These are phyloP conservation scores for Plantago rigida DNA, from an alignment of 305 asterid genomes.

Conservation along the genomic window DNA sequence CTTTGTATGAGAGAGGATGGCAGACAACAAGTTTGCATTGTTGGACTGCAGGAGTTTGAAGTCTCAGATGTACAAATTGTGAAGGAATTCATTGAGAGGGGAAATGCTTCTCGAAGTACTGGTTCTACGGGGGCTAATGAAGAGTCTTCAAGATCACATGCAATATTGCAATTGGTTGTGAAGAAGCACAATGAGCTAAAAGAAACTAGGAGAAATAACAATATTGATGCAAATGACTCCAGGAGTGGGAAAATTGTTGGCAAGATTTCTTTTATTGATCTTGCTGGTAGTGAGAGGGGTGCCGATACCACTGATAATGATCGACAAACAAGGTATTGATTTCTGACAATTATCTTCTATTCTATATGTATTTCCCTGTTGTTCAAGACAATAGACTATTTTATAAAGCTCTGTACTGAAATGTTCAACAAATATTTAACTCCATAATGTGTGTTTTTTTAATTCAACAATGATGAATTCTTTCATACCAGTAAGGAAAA, in stretches of 20 bases:
- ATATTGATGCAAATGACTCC: slow-evolving; percentile 66
- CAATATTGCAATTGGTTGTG: slow-evolving; percentile 81
- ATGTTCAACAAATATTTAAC: too few relatives aligned
- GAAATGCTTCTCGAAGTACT: slow-evolving; percentile 91
- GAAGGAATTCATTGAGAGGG: slow-evolving; percentile 89
- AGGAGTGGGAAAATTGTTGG: slow-evolving; percentile 53
- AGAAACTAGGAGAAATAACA: slow-evolving; percentile 58
- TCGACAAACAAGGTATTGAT: slow-evolving; percentile 58
- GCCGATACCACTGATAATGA: slow-evolving; percentile 99
- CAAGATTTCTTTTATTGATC: slow-evolving; percentile 64
- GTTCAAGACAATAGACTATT: too few relatives aligned
- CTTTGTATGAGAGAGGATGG: slow-evolving; percentile 98
- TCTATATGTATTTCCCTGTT: not conserved
- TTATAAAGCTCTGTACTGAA: too few relatives aligned
- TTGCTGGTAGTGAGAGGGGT: slow-evolving; percentile 99
- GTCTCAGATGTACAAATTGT: slow-evolving; percentile 92
- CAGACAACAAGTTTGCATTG: slow-evolving; percentile 95
- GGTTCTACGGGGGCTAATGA: slow-evolving; percentile 98
- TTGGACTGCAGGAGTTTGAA: slow-evolving; percentile 97
- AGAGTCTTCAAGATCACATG: slow-evolving; percentile 97
- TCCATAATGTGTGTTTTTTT: too few relatives aligned
- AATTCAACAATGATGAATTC: too few relatives aligned
- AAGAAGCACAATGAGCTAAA: slow-evolving; percentile 87
- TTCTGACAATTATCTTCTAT: slow-evolving; percentile 13
- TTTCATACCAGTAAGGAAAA: too few relatives aligned